Evolutionary conservation across 2,329 filamentous ascomycete genomes (phyloP).

Genomic region (Monilinia fructicola): DNA sequence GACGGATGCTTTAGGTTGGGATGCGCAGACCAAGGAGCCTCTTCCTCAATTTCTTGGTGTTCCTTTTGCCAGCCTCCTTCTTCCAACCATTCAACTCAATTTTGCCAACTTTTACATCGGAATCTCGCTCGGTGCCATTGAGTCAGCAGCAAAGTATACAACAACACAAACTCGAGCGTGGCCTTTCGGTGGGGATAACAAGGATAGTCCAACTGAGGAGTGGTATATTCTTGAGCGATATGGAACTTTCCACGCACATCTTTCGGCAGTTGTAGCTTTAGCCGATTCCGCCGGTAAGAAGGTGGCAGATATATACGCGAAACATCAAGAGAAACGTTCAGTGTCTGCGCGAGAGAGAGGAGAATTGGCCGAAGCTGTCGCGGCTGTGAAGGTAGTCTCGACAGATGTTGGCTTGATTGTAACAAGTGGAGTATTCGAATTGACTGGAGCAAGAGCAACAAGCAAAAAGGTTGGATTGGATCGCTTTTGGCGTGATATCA

Average conservation of each 20-base stretch:
- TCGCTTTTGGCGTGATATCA: constrained; percentile 65
- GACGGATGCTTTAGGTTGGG: constrained; percentile 63
- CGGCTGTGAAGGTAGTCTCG: constrained; percentile 60
- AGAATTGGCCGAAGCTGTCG: constrained; percentile 62
- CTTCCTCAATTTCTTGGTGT: constrained; percentile 51
- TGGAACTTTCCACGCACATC: constrained; percentile 61
- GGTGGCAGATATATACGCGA: constrained; percentile 49
- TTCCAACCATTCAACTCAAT: constrained; percentile 64
- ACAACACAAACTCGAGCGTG: constrained; percentile 57
- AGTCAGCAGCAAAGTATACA: constrained; percentile 57
- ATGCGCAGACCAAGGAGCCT: constrained; percentile 50
- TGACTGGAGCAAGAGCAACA: constrained; percentile 59
- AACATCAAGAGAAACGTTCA: constrained; percentile 45
- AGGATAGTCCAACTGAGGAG: constrained; percentile 58
- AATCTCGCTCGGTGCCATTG: constrained; percentile 59
- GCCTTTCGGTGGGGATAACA: constrained; percentile 63
- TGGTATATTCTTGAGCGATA: constrained; percentile 66
- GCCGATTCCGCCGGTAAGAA: constrained; percentile 55
- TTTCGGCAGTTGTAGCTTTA: constrained; percentile 59
- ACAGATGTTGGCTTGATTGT: constrained; percentile 60
- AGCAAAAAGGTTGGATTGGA: constrained; percentile 59
- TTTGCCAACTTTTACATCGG: constrained; percentile 67
- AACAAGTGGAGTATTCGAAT: constrained; percentile 62
- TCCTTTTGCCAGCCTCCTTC: constrained; percentile 56
- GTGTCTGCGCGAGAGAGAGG: constrained; percentile 55